Percentiles rank a stretch among this genome's conserved stretches.
phyloP scores from a whole-genome alignment of 176 grass and related monocot genomes.

The barley (Hordeum vulgare) region DNA sequence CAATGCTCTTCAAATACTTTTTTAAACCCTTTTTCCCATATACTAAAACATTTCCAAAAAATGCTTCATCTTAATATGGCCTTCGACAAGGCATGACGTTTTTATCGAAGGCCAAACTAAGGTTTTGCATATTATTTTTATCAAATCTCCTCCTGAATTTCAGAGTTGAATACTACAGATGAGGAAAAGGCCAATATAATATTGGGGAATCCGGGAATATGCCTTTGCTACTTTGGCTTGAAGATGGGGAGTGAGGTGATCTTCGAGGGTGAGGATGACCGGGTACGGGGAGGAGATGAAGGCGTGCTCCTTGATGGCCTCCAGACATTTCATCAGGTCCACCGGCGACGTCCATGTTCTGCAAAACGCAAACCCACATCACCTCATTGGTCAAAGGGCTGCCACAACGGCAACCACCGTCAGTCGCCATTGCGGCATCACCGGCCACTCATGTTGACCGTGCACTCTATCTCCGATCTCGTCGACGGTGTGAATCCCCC shows the following conservation, averaged over 20 bases:
- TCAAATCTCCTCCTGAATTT: background rate
- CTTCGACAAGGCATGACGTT: background rate
- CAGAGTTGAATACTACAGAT: background rate
- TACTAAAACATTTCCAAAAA: background rate
- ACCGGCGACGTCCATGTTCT: constrained; percentile 76
- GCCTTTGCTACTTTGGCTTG: constrained; percentile 72
- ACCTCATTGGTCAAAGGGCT: background rate
- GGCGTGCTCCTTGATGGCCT: constrained; percentile 60
- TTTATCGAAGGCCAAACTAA: background rate
- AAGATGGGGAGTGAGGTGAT: constrained; percentile 65
- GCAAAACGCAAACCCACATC: background rate
- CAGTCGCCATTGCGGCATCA: too few species aligned
- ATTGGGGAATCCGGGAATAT: background rate
- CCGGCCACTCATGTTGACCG: too few species aligned
- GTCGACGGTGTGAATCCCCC: too few species aligned
- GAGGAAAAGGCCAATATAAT: background rate
- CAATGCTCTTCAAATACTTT: background rate
- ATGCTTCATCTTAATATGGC: background rate
- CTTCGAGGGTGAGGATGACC: constrained; percentile 87
- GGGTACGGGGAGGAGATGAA: constrained; percentile 66
- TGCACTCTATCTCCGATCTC: too few species aligned
- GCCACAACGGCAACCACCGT: too few species aligned
- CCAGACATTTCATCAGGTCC: constrained; percentile 56
- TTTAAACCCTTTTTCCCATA: background rate
- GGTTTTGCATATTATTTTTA: background rate